Evolutionary conservation across 345 rosid species (phyloP).

Genomic region (Camelina hispida): DNA sequence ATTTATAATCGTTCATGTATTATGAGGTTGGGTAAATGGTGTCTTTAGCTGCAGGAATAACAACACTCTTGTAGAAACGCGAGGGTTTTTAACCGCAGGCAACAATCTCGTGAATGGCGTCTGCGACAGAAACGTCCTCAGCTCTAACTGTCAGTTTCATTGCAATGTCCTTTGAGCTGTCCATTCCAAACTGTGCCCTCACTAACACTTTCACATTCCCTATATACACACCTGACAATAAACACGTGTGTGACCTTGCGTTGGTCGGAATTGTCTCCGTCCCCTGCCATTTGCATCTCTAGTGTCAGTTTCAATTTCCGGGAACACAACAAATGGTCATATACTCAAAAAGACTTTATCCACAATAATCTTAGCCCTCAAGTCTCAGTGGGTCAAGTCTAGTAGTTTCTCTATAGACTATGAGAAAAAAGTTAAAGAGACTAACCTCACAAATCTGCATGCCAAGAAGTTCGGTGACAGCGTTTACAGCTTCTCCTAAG

Average conservation of each 20-base stretch:
- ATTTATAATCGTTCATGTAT: constrained; percentile 5
- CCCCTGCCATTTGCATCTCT: constrained; percentile 55
- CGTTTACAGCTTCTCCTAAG: constrained; percentile 78
- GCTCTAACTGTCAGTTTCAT: constrained; percentile 94
- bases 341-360: background rate
- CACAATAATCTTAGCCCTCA: background rate
- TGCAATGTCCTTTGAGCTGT: constrained; percentile 78
- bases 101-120: constrained; percentile 88
- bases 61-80: constrained; percentile 20
- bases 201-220: constrained; percentile 85
- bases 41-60: background rate
- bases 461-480: constrained; percentile 95
- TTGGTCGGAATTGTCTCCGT: constrained; percentile 81
- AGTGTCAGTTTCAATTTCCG: constrained; percentile 31
- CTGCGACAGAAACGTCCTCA: constrained; percentile 73
- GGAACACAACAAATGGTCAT: constrained; percentile 2
- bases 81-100: constrained; percentile 63
- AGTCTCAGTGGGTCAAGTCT: background rate
- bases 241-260: constrained; percentile 93
- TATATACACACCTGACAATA: constrained; percentile 87
- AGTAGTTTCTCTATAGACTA: background rate
- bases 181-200: constrained; percentile 83
- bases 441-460: constrained; percentile 98
- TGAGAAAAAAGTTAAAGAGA: constrained; percentile 5
- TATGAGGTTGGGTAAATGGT: background rate